Evolutionary conservation across 768 basidiomycete genomes (phyloP).

Genomic region (Tylopilus plumbeoviolaceoides): DNA sequence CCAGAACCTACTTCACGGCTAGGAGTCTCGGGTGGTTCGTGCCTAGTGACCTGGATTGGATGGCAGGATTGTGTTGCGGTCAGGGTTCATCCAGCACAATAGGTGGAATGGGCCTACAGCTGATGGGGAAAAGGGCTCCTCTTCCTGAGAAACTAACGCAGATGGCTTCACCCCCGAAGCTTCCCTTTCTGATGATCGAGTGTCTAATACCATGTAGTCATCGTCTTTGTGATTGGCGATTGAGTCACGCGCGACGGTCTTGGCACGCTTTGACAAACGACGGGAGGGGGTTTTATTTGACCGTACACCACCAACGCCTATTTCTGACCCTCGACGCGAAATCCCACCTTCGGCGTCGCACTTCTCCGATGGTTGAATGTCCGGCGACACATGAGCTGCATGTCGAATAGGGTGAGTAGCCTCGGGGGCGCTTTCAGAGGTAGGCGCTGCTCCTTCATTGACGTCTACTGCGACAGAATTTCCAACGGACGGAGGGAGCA

Average conservation of each 20-base stretch:
- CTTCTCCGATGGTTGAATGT: not conserved
- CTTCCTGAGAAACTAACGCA: not conserved
- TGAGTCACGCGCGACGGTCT: not conserved
- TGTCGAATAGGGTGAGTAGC: not conserved
- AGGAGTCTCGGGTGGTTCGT: not conserved
- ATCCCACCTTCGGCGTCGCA: not conserved
- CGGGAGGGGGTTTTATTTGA: not conserved
- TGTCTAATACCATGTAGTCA: not conserved
- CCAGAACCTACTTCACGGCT: not conserved
- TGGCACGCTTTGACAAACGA: constrained; percentile 5
- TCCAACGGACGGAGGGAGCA: not conserved
- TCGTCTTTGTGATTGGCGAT: not conserved
- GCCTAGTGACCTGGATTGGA: not conserved
- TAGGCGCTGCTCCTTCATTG: not conserved
- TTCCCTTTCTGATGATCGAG: not conserved
- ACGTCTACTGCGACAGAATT: not conserved
- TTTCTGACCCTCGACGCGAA: not conserved
- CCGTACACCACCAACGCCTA: not conserved
- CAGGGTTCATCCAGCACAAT: not conserved
- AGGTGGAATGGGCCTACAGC: constrained; percentile 2
- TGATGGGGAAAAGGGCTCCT: not conserved
- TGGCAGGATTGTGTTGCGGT: not conserved
- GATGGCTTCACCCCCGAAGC: not conserved
- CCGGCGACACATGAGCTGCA: not conserved
- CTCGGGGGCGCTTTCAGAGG: not conserved